Evolutionary conservation across 2,329 filamentous ascomycete genomes (phyloP), one percentile per base, ranked within the genome.

Genomic region (Aspergillus proliferans): DNA sequence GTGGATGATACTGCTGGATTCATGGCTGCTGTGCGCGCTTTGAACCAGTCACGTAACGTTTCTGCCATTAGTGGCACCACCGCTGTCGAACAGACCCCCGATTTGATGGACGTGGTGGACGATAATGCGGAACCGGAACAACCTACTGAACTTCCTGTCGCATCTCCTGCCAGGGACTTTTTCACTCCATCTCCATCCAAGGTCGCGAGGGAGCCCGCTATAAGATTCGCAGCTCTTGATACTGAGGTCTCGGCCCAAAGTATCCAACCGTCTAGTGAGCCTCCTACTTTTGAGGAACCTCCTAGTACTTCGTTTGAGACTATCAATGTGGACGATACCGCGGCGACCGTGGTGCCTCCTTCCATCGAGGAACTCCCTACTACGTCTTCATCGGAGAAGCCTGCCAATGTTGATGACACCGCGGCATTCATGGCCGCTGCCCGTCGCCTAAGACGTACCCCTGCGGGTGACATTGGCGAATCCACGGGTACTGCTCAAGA

Each of bases 1-100:
- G 40, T 64, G 10, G 58, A 64, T 46, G 60, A 65, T 45, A 57
- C 59, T 8, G 56, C 55, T 47, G 58, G 49, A 45, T 65, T 65
- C 30, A 59, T 65, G 58, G 59, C 55, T 22, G 61, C 58, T 44
- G 54, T 59, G 47, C 57, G 58, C 21, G 47, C 52, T 33, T 49
- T 58, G 19, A 58, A 50, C 15, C 26, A 30, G n/a, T 36, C 45
- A 42, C 43, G 39, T 14, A 19, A 42, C 6, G 15, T 38, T 26
- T 30, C 44, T 18, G n/a, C 34, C 34, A 10, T 38, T 19, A 38
- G 26, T 10, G 10, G 26, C 26, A 30, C 26, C 26, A 30, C 10
- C 4, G 26, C 26, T 30, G 26, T 30, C 26, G 26, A 30, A 12
- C 34, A 38, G 34, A 38, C n/a, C 6, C n/a, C 8, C n/a, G 6